Evolutionary conservation across 129 eudicot genomes (phyloP).

Genomic region (Lactuca saligna): DNA sequence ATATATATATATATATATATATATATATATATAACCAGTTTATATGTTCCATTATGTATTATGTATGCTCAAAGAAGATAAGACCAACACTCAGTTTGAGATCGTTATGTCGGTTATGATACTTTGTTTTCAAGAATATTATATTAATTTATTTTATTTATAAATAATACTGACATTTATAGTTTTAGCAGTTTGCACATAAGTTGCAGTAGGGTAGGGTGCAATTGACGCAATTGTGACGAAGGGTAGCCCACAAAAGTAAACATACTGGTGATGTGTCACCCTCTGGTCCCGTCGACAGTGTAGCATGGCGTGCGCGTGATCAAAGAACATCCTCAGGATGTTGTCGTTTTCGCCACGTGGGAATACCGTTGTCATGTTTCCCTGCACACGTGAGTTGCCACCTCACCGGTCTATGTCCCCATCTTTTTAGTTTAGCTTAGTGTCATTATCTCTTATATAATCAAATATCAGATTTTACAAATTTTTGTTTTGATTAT

Average conservation of each 20-base stretch:
- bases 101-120: too few species aligned
- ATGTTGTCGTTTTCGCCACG: conserved; percentile 29
- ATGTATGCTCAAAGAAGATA: too few species aligned
- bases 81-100: too few species aligned
- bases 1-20: too few species aligned
- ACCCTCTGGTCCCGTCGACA: conserved; percentile 30
- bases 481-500: too few species aligned
- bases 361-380: conserved; percentile 21
- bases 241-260: conserved; percentile 17
- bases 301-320: conserved; percentile 33
- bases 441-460: not conserved
- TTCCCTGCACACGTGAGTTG: conserved; percentile 37
- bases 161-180: not conserved
- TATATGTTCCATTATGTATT: too few species aligned
- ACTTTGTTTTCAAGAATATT: too few species aligned
- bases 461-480: too few species aligned
- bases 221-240: conserved; percentile 29
- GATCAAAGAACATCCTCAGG: conserved; percentile 19
- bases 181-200: not conserved
- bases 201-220: not conserved
- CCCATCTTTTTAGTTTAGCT: not conserved
- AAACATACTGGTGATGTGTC: conserved; percentile 16
- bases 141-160: too few species aligned
- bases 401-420: not conserved
- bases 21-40: too few species aligned